Percentiles rank a stretch among this genome's conserved stretches.
Conservation (phyloP, 2,329 filamentous ascomycete species). For the Epichloe gansuensis region DNA sequence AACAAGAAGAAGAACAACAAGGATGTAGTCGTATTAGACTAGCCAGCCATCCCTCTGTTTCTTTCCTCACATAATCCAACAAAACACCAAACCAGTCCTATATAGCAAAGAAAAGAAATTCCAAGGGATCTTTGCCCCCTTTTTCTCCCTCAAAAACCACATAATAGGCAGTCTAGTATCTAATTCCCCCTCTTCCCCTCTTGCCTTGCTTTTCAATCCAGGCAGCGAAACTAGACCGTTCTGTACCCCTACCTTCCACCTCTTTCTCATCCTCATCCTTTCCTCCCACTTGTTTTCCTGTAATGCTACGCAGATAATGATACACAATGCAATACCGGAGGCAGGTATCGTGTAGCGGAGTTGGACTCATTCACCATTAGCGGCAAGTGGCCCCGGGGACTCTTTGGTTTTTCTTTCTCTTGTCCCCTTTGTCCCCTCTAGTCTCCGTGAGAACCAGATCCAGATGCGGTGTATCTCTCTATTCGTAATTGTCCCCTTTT, state of each 20-base stretch:
- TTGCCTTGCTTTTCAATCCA: too few relatives aligned
- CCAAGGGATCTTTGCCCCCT: too few relatives aligned
- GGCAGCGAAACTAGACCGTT: too few relatives aligned
- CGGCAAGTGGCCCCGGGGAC: too few relatives aligned
- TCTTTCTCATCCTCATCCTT: neutral
- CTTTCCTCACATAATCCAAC: neutral
- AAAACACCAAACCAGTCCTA: too few relatives aligned
- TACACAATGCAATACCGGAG: neutral
- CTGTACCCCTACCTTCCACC: neutral
- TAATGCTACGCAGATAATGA: neutral
- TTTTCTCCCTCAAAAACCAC: too few relatives aligned
- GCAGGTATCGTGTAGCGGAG: neutral
- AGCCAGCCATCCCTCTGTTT: neutral
- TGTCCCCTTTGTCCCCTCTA: too few relatives aligned
- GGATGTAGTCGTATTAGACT: slow-evolving; percentile 10
- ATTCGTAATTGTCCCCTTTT: neutral
- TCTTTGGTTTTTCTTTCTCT: too few relatives aligned
- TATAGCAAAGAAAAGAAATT: neutral
- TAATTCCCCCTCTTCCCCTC: too few relatives aligned
- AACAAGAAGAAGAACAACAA: neutral
- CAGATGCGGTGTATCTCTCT: too few relatives aligned
- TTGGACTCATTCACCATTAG: neutral
- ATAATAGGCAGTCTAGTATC: too few relatives aligned
- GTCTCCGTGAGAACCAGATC: too few relatives aligned
- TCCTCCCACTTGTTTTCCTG: neutral